These are phyloP conservation scores for Nemania abortiva DNA, from an alignment of 2,329 filamentous ascomycete genomes.

Conservation along the genomic window DNA sequence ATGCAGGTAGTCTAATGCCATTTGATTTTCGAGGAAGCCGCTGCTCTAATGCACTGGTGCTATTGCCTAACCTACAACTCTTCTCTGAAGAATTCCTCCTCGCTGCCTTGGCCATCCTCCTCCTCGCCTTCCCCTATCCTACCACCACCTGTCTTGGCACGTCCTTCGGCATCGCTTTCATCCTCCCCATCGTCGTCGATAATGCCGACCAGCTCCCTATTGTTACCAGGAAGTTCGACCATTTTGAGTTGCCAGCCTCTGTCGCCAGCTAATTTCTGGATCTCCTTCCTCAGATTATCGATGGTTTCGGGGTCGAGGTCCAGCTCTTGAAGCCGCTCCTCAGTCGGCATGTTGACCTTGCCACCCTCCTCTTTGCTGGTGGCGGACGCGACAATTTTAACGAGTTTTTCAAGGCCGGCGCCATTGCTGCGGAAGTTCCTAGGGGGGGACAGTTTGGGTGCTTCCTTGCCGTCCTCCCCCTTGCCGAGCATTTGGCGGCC, in stretches of 20 bases:
- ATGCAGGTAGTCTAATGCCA: not conserved
- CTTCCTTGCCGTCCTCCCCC: constrained; percentile 62
- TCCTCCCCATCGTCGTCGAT: constrained; percentile 71
- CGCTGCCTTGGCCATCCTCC: constrained; percentile 54
- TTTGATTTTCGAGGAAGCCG: constrained; percentile 34
- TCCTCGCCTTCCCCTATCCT: constrained; percentile 28
- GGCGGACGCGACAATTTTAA: constrained; percentile 61
- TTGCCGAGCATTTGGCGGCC: constrained; percentile 62
- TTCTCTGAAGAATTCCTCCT: constrained; percentile 66
- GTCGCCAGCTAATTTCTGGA: constrained; percentile 76
- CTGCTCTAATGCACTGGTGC: constrained; percentile 39
- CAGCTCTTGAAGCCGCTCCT: constrained; percentile 75
- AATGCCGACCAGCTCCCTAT: constrained; percentile 76
- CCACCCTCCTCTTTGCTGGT: constrained; percentile 69
- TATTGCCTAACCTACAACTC: constrained; percentile 57
- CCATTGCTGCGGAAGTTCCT: constrained; percentile 54
- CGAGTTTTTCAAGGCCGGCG: constrained; percentile 47
- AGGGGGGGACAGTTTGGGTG: constrained; percentile 60
- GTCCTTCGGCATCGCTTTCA: constrained; percentile 52
- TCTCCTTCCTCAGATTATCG: constrained; percentile 74
- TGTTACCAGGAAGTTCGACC: constrained; percentile 73
- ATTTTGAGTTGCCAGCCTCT: constrained; percentile 85
- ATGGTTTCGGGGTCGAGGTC: constrained; percentile 75
- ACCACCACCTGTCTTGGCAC: not conserved
- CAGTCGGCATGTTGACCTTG: constrained; percentile 68